These are phyloP conservation scores for Pestalotiopsis sp. DNA, from an alignment of 2,329 filamentous ascomycete genomes.

Conservation along the genomic window DNA sequence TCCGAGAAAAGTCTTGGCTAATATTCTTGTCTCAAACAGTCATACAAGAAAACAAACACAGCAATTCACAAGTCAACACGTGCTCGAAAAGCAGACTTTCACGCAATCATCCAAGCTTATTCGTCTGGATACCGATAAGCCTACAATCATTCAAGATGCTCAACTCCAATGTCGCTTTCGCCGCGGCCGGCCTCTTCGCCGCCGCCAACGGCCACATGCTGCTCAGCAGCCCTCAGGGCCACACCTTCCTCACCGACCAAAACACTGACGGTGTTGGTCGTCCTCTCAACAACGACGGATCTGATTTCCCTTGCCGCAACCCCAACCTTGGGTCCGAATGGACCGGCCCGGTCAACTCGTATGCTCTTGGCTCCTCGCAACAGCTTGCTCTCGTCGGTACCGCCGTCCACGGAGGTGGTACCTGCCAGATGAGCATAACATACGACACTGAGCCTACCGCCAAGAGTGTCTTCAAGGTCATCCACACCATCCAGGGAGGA, in stretches of 20 bases:
- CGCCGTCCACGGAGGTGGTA: conserved; percentile 87
- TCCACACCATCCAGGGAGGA: conserved; percentile 84
- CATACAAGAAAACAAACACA: conserved; percentile 5
- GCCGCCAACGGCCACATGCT: conserved; percentile 73
- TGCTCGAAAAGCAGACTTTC: neutral
- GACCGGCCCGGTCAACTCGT: conserved; percentile 44
- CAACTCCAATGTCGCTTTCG: conserved; percentile 51
- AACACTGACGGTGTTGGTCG: conserved; percentile 22
- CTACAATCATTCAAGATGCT: conserved; percentile 50
- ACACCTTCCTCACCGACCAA: conserved; percentile 52
- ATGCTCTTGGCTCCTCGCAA: conserved; percentile 65
- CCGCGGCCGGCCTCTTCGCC: conserved; percentile 56
- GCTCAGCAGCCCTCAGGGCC: conserved; percentile 71
- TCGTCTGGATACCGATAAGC: conserved; percentile 46
- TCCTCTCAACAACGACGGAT: conserved; percentile 63
- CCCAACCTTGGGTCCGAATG: conserved; percentile 47
- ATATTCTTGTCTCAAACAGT: neutral
- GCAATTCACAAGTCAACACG: conserved; percentile 1
- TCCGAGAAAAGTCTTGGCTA: conserved; percentile 8
- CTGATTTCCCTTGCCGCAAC: conserved; percentile 83
- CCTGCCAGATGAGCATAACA: conserved; percentile 86
- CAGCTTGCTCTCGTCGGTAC: conserved; percentile 68
- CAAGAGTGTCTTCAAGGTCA: conserved; percentile 79
- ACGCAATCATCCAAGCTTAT: conserved; percentile 13
- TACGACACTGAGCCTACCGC: conserved; percentile 72